Evolutionary conservation across 2,329 filamentous ascomycete genomes (phyloP).

Genomic region (Beauveria asiatica): DNA sequence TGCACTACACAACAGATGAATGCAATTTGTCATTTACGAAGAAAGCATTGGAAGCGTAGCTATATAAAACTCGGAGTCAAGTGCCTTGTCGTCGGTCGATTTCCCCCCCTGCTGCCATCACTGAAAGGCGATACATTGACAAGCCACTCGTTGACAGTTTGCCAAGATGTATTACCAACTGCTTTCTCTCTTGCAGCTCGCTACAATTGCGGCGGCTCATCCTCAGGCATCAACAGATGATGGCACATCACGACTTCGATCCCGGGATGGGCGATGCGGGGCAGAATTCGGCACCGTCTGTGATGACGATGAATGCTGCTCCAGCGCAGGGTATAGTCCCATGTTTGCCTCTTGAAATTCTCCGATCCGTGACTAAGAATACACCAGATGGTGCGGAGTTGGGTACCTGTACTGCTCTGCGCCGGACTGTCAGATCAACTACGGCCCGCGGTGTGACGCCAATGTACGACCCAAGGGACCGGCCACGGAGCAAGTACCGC

Average conservation of each 20-base stretch:
- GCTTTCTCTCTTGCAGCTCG: not conserved
- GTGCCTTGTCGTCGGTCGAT: not conserved
- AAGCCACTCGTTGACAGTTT: not conserved
- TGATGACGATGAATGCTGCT: constrained; percentile 30
- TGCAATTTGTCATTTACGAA: constrained; percentile 2
- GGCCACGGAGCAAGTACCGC: constrained; percentile 43
- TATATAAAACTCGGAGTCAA: not conserved
- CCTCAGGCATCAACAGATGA: not conserved
- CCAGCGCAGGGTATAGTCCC: constrained; percentile 30
- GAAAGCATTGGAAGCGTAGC: too few relatives aligned
- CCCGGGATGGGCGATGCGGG: constrained; percentile 36
- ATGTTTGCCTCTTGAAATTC: not conserved
- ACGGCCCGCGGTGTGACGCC: constrained; percentile 53
- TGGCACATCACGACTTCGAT: not conserved
- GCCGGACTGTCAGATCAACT: constrained; percentile 53
- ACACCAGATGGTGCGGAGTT: constrained; percentile 44
- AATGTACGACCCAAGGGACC: constrained; percentile 43
- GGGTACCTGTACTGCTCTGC: constrained; percentile 48
- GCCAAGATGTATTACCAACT: not conserved
- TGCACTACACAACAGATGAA: not conserved
- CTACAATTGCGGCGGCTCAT: not conserved
- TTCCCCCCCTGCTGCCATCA: not conserved
- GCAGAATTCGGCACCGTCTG: constrained; percentile 27
- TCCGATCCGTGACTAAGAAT: not conserved
- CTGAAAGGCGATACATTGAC: not conserved